These are phyloP conservation scores for Rhodomyrtus tomentosa DNA, from an alignment of 345 rosid genomes.

Conservation along the genomic window DNA sequence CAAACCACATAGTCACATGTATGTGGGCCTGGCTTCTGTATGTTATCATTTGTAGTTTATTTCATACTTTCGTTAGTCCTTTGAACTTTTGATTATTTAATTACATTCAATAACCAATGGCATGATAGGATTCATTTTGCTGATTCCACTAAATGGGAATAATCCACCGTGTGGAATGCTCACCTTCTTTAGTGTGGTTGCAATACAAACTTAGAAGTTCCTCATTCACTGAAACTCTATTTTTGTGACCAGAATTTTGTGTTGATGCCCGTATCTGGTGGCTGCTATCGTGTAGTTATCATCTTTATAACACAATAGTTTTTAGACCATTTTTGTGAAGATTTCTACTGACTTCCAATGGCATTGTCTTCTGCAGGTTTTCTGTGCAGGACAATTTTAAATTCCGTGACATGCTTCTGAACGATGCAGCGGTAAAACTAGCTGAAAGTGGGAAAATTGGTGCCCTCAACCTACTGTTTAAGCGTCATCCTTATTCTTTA, in stretches of 20 bases:
- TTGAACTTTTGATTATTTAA: neutral
- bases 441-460: slow-evolving; percentile 96
- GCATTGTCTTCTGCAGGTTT: slow-evolving; percentile 55
- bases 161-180: neutral
- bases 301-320: neutral
- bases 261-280: neutral
- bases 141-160: neutral
- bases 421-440: slow-evolving; percentile 59
- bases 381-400: slow-evolving; percentile 76
- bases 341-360: slow-evolving; percentile 31
- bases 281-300: neutral
- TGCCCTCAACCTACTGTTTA: slow-evolving; percentile 80
- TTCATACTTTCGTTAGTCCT: neutral
- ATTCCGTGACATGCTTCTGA: slow-evolving; percentile 60
- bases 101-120: neutral
- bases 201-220: neutral
- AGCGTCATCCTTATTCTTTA: slow-evolving; percentile 88
- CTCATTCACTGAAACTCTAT: neutral
- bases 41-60: neutral
- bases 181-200: neutral
- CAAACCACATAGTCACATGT: too few species aligned
- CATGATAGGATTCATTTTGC: neutral
- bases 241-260: neutral
- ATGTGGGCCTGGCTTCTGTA: too few species aligned
- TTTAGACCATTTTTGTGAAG: neutral